Percentiles rank a stretch among this genome's conserved stretches.
Evolutionary conservation across 2,329 filamentous ascomycete species (phyloP).

Genomic region (Plectosphaerella plurivora): DNA sequence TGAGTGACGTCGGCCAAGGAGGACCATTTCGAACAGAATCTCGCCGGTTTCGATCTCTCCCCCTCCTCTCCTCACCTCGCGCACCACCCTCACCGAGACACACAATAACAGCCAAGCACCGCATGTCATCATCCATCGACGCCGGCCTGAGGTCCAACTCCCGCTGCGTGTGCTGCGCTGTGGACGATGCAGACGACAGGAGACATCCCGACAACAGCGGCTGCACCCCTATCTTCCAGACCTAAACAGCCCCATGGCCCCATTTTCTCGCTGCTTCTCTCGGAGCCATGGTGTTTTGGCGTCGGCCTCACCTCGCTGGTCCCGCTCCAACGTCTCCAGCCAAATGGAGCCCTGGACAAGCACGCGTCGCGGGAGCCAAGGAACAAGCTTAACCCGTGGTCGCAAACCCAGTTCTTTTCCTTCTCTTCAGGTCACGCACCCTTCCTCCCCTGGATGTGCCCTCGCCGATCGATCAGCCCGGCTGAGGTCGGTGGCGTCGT

Average conservation of each 20-base stretch:
- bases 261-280: not conserved
- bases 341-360: not conserved
- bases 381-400: too few relatives aligned
- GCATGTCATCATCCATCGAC: not conserved
- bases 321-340: not conserved
- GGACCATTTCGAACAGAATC: not conserved
- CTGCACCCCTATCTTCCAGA: not conserved
- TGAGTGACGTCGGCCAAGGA: not conserved
- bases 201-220: not conserved
- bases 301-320: not conserved
- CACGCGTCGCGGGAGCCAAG: not conserved
- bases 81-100: not conserved
- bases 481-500: not conserved
- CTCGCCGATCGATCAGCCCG: not conserved
- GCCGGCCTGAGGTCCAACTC: not conserved
- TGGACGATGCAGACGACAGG: not conserved
- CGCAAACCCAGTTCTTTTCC: too few relatives aligned
- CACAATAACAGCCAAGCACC: not conserved
- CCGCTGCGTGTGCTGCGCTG: not conserved
- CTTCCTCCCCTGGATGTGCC: too few relatives aligned
- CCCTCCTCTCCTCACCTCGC: not conserved
- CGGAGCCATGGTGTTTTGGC: not conserved
- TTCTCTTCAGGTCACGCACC: not conserved
- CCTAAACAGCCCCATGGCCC: not conserved
- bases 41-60: not conserved